These are phyloP conservation scores for Malus domestica DNA, from an alignment of 306 rosid genomes.

Conservation along the genomic window DNA sequence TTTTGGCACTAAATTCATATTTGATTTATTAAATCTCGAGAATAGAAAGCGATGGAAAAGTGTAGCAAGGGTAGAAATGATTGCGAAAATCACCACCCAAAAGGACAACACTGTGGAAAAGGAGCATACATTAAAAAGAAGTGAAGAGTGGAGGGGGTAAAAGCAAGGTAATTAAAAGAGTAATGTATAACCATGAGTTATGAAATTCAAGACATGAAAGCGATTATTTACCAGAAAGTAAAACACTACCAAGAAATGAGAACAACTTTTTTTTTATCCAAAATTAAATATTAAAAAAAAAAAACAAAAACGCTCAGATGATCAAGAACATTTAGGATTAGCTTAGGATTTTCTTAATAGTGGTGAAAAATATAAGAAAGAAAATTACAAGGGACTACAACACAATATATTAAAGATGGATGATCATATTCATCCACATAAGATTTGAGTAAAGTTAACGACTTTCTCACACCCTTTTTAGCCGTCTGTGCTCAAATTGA, in stretches of 20 bases:
- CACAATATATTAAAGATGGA: neutral
- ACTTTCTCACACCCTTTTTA: neutral
- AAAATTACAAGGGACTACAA: neutral
- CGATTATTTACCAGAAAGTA: neutral
- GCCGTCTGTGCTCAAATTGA: neutral
- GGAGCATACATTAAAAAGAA: neutral
- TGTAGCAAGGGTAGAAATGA: neutral
- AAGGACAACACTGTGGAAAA: neutral
- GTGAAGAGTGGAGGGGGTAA: neutral
- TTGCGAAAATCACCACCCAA: neutral
- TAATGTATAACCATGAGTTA: neutral
- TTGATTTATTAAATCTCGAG: neutral
- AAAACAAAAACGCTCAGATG: neutral
- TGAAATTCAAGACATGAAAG: neutral
- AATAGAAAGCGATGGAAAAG: neutral
- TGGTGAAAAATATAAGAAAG: neutral
- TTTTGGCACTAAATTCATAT: neutral
- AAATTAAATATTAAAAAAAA: neutral
- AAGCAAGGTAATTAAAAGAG: neutral
- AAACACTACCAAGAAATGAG: too few relatives aligned
- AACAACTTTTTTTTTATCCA: too few relatives aligned
- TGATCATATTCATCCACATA: neutral
- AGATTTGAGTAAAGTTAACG: too few relatives aligned
- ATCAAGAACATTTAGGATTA: neutral
- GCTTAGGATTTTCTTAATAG: neutral